These are phyloP conservation scores for Beverwykella pulmonaria DNA, from an alignment of 495 filamentous ascomycete species.

Conservation along the genomic window DNA sequence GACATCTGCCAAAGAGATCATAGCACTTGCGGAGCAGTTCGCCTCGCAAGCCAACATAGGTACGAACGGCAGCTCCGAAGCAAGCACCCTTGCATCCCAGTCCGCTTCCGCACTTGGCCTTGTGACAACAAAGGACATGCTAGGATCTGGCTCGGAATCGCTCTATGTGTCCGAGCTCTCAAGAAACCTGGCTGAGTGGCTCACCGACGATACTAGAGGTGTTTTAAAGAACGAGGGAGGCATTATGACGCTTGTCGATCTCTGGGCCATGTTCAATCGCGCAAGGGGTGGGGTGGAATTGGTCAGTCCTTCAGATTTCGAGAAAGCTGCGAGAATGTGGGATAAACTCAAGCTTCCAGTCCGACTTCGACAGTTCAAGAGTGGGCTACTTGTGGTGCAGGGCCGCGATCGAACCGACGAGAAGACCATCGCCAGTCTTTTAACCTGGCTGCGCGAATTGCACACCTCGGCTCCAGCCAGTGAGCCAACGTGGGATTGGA, in stretches of 20 bases:
- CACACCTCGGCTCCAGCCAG: constrained; percentile 65
- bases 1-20: constrained; percentile 93
- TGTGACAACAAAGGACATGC: constrained; percentile 93
- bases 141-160: constrained; percentile 57
- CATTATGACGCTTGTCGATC: constrained; percentile 90
- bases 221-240: constrained; percentile 83
- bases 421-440: constrained; percentile 75
- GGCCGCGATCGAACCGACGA: constrained; percentile 86
- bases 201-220: constrained; percentile 85
- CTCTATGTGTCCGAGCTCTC: constrained; percentile 77
- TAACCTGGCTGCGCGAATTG: constrained; percentile 75
- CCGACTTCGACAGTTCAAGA: constrained; percentile 83
- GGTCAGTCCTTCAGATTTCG: constrained; percentile 87
- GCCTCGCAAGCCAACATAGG: constrained; percentile 65
- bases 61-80: constrained; percentile 60
- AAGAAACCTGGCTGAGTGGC: constrained; percentile 87
- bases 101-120: constrained; percentile 84
- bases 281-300: constrained; percentile 92
- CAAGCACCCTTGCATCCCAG: constrained; percentile 74
- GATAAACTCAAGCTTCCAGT: constrained; percentile 87
- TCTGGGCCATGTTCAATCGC: constrained; percentile 98
- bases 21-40: constrained; percentile 89
- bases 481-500: constrained; percentile 74
- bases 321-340: constrained; percentile 85
- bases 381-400: constrained; percentile 90